Percentiles rank a stretch among this genome's conserved stretches.
These are phyloP conservation scores for Saccharomyces hybrid DNA, from an alignment of 1,139 yeast genomes.

Conservation along the genomic window DNA sequence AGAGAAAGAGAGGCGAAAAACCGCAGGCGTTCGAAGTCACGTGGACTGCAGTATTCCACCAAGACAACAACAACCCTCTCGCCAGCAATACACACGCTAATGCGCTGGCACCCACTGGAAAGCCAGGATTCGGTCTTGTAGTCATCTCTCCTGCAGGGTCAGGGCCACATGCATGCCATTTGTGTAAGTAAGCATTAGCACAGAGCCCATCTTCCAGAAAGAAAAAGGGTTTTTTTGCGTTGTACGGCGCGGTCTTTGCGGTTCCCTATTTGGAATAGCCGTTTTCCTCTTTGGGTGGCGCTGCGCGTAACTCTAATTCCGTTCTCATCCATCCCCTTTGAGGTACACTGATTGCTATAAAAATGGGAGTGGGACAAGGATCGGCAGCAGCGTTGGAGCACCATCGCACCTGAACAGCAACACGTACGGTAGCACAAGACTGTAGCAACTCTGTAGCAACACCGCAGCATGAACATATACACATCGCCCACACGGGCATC, in stretches of 20 bases:
- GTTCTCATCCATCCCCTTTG: neutral
- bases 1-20: neutral
- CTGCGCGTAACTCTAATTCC: neutral
- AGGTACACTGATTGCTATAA: neutral
- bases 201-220: conserved; percentile 50
- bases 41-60: neutral
- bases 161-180: neutral
- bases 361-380: neutral
- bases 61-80: too few relatives aligned
- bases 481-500: neutral
- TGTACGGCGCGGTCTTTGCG: conserved; percentile 82
- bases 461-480: neutral
- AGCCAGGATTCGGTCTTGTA: neutral
- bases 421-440: neutral
- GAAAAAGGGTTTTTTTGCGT: conserved; percentile 56
- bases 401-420: neutral
- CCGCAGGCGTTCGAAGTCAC: neutral
- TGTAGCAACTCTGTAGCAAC: neutral
- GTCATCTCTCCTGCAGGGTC: neutral
- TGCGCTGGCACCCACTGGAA: neutral
- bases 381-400: neutral
- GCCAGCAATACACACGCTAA: neutral
- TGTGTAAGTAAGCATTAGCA: conserved; percentile 13
- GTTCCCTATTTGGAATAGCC: conserved; percentile 36
- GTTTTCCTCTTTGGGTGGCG: conserved; percentile 14